Base-by-base conservation (phyloP, 495 filamentous ascomycete species). In the Trichoderma virens region DNA sequence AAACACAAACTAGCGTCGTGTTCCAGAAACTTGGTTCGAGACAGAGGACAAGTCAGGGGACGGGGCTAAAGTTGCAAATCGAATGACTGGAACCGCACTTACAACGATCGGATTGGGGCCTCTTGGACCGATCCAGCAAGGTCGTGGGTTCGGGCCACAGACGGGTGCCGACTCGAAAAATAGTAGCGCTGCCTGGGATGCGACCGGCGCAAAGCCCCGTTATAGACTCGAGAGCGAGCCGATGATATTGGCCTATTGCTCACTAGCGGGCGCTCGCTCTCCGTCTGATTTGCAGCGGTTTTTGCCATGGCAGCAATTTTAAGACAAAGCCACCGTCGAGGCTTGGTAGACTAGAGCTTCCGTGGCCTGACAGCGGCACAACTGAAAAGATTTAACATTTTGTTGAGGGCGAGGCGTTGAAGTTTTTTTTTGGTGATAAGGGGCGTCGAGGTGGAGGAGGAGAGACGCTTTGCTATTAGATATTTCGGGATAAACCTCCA, bases 281-380 rank as follows among this genome's bases (percentile, higher is more conserved):
- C 41, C 41, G 41, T 45, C 9, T n/a, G 41, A 3, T 14, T 16
- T 30, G 51, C 51, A 30, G 13, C 23, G 51, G 51, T 27, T 28
- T 56, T 4, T 35, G 32, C 32, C 23, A 2, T 56, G 45, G 45
- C 11, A 16, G 51, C 9, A 30, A 56, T 27, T 56, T 56, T 30
- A 56, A 54, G 47, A 30, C 11, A 30, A 20, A 34, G 31, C 20
- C 59, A 27, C 31, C 31, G 59, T 39, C 59, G 59, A 61, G 35
- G 7, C 23, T n/a, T 35, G n/a, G n/a, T n/a, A 13, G 35, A 1
- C 2, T 35, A 13, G 32, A 35, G 32, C 32, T 35, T 4, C 11
- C 32, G 32, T 61, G 30, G 59, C 30, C 59, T 61, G 59, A 61
- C 59, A 39, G 59, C 59, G 30, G 59, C 59, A 11, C 18, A 18